Conservation (phyloP, 106 monocot species). For the Phalaenopsis aphrodite region DNA sequence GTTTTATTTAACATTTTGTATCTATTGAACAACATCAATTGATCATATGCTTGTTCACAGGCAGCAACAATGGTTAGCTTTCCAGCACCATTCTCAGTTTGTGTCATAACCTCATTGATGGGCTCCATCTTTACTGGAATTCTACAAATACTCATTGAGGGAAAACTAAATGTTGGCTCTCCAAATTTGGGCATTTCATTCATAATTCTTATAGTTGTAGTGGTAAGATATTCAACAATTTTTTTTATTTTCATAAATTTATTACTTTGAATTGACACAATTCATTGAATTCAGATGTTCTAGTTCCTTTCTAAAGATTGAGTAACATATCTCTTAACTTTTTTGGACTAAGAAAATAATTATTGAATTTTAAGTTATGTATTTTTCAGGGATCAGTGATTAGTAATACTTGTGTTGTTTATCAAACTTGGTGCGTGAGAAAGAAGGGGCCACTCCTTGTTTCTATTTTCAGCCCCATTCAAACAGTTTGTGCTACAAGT, state of each 20-base stretch:
- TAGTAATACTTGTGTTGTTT: slow-evolving; percentile 8
- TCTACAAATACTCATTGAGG: slow-evolving; percentile 26
- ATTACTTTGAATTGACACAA: too few species aligned
- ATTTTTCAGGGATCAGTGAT: slow-evolving; percentile 19
- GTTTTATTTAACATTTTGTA: too few species aligned
- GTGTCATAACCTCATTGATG: slow-evolving; percentile 25
- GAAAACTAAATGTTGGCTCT: slow-evolving; percentile 32
- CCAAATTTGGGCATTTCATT: slow-evolving; percentile 10
- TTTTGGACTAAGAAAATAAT: not conserved
- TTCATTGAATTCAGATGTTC: too few species aligned
- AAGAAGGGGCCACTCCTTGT: slow-evolving; percentile 40
- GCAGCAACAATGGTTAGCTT: slow-evolving; percentile 46
- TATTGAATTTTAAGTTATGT: not conserved
- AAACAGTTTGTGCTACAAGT: slow-evolving; percentile 26
- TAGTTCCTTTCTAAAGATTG: too few species aligned
- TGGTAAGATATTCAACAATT: slow-evolving; percentile 19
- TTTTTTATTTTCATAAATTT: too few species aligned
- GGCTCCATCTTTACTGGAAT: slow-evolving; percentile 38
- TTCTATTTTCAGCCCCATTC: slow-evolving; percentile 40
- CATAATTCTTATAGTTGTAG: slow-evolving; percentile 17
- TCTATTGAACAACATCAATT: not conserved
- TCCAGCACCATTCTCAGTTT: slow-evolving; percentile 55
- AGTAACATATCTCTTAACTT: not conserved
- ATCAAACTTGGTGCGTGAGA: slow-evolving; percentile 35
- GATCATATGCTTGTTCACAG: slow-evolving; percentile 19